Evolutionary conservation across 371 early-diverging fungal species (phyloP).

Genomic region (Hamiltosporidium tvaerminnensis): DNA sequence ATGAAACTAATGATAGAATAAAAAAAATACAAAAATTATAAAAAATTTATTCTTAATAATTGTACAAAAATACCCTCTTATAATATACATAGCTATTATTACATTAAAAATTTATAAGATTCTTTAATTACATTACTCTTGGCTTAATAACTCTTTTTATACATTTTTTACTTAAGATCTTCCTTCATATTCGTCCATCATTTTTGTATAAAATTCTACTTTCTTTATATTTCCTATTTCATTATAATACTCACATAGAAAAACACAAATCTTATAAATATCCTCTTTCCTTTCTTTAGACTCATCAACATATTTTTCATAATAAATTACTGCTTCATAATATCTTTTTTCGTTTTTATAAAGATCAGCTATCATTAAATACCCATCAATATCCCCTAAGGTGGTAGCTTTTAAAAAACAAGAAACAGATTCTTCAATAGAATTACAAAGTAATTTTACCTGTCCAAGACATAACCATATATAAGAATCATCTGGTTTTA

Average conservation of each 20-base stretch:
- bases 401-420: constrained; percentile 30
- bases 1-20: too few relatives aligned
- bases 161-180: too few relatives aligned
- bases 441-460: constrained; percentile 28
- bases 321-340: constrained; percentile 15
- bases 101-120: too few relatives aligned
- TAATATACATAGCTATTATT: too few relatives aligned
- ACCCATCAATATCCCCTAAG: constrained; percentile 15
- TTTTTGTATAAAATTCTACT: too few relatives aligned
- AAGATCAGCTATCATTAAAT: constrained; percentile 19
- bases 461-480: constrained; percentile 18
- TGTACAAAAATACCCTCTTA: too few relatives aligned
- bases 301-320: constrained; percentile 31
- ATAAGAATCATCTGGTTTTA: constrained; percentile 50
- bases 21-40: too few relatives aligned
- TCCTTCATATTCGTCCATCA: too few relatives aligned
- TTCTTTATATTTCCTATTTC: constrained; percentile 23
- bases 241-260: constrained; percentile 24
- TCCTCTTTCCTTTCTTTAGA: constrained; percentile 6
- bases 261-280: constrained; percentile 13
- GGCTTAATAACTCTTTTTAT: too few relatives aligned
- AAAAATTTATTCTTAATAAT: too few relatives aligned
- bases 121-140: too few relatives aligned
- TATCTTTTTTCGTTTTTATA: constrained; percentile 30
- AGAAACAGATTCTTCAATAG: constrained; percentile 26